Conservation (phyloP, 2,329 filamentous ascomycete species). For the Pseudocercospora eumusae region DNA sequence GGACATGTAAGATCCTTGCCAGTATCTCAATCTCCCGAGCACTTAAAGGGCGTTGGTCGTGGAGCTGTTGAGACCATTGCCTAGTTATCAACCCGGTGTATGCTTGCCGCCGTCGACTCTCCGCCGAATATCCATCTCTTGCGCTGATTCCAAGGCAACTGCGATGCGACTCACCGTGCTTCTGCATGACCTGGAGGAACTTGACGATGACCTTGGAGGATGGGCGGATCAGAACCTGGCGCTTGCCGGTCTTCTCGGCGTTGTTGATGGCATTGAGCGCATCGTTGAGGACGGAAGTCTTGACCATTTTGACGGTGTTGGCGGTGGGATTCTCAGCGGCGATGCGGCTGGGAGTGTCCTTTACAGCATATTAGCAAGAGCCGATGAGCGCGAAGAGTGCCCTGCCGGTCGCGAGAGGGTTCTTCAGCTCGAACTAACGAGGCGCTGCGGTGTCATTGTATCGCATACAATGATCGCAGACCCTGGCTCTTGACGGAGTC, state of each 20-base stretch:
- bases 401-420: slow-evolving; percentile 59
- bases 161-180: slow-evolving; percentile 77
- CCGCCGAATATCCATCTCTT: slow-evolving; percentile 23
- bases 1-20: slow-evolving; percentile 97
- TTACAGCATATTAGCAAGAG: slow-evolving; percentile 47
- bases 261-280: slow-evolving; percentile 89
- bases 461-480: slow-evolving; percentile 46
- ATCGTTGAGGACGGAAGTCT: slow-evolving; percentile 99
- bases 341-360: slow-evolving; percentile 63
- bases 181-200: slow-evolving; percentile 99
- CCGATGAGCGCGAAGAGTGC: slow-evolving; percentile 69
- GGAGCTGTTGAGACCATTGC: slow-evolving; percentile 76
- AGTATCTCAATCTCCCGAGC: slow-evolving; percentile 83
- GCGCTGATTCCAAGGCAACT: slow-evolving; percentile 25
- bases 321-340: slow-evolving; percentile 73
- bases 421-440: slow-evolving; percentile 65
- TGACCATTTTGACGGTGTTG: slow-evolving; percentile 86
- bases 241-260: slow-evolving; percentile 99
- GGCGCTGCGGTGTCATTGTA: slow-evolving; percentile 51
- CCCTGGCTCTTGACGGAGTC: slow-evolving; percentile 53
- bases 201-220: slow-evolving; percentile 99
- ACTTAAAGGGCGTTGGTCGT: slow-evolving; percentile 99
- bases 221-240: slow-evolving; percentile 96
- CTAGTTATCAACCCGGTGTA: slow-evolving; percentile 99
- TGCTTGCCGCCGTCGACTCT: not conserved